Evolutionary conservation across 441 rosid genomes (phyloP), one percentile per base, ranked within the genome.

Genomic region (Capsella rubella): DNA sequence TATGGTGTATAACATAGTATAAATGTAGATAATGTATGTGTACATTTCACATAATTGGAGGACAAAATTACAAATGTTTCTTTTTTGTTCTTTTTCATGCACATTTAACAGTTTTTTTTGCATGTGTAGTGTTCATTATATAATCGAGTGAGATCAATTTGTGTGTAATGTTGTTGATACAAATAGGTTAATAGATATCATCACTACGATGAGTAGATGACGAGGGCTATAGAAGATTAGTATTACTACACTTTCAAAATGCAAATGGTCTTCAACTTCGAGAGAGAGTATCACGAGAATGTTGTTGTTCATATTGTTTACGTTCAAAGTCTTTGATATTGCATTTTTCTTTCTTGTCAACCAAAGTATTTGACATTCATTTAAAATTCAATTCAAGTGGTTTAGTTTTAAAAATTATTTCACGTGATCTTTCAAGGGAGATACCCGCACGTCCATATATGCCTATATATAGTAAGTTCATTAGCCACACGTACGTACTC

Each of bases 261-360:
- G 34, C 50, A 50, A 59, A 40, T 43, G n/a, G 63, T 56, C 53
- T 60, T 56, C 3, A 32, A 47, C 60, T 64, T 56, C 15, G 9
- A 9, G 61, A 76, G 60, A 76, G 27, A 66, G 64, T 27, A 18
- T 77, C 80, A 77, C 80, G 77, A 66, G 69, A 66, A 53, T 60
- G 59, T 59, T 51, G 39, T 71, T 64, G 16, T 60, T 66, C 69
- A 52, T 29, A 27, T 43, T 32, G 6, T 39, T 65, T 64, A 29
- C 59, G 18, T 54, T 54, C 59, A 7, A 29, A 13, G 59, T 14
- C 13, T 29, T 29, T 50, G 54, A 50, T 29, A 18, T 50, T 46
- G 3, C 1, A 18, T 42, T 46, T n/a, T 46, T 1, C 1, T 46
- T 46, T 46, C 21, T 46, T 46, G 21, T 46, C 51, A 46, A 46